These are phyloP conservation scores for Ogataea polymorpha DNA, from an alignment of 805 yeast species.

Conservation along the genomic window DNA sequence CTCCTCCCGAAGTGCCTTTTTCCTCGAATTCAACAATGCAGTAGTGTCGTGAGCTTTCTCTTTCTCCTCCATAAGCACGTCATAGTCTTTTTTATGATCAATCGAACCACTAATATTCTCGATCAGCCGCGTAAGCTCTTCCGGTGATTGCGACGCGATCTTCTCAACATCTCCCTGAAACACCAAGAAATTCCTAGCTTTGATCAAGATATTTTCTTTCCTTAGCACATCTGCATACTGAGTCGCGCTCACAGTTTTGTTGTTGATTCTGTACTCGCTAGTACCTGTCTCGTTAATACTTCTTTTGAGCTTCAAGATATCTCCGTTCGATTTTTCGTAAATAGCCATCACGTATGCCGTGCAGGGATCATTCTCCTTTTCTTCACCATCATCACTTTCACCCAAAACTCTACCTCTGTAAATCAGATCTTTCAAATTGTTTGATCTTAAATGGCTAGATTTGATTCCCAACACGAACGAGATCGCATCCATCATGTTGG, in stretches of 20 bases:
- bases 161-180: slow-evolving; percentile 97
- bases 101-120: slow-evolving; percentile 84
- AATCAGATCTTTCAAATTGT: slow-evolving; percentile 68
- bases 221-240: slow-evolving; percentile 68
- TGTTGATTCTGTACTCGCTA: slow-evolving; percentile 68
- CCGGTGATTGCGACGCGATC: slow-evolving; percentile 82
- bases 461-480: slow-evolving; percentile 88
- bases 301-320: slow-evolving; percentile 59
- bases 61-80: slow-evolving; percentile 54
- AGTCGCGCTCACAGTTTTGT: slow-evolving; percentile 52
- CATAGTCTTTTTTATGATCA: slow-evolving; percentile 67
- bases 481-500: slow-evolving; percentile 95
- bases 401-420: slow-evolving; percentile 62
- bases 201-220: slow-evolving; percentile 76
- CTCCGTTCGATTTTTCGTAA: slow-evolving; percentile 64
- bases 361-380: slow-evolving; percentile 36
- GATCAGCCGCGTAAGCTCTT: slow-evolving; percentile 66
- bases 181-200: slow-evolving; percentile 87
- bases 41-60: slow-evolving; percentile 66
- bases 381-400: slow-evolving; percentile 25
- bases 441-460: slow-evolving; percentile 71
- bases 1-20: slow-evolving; percentile 69
- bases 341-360: slow-evolving; percentile 76
- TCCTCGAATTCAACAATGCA: slow-evolving; percentile 60
- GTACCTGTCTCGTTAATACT: slow-evolving; percentile 54